Conservation (phyloP, 169 alveolate species). For the Plasmodium yoelii region DNA sequence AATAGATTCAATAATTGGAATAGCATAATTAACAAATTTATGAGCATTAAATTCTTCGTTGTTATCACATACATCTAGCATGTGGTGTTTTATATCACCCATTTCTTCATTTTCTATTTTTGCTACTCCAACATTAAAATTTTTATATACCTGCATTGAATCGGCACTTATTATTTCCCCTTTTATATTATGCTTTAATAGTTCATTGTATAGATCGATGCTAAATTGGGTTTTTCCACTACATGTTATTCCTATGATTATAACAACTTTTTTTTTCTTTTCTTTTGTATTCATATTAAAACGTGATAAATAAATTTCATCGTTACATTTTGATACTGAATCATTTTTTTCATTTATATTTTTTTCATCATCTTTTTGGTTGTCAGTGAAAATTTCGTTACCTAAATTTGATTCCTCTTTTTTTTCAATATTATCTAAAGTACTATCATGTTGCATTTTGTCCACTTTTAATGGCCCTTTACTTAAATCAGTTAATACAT, state of each 20-base stretch:
- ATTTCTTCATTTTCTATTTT: slow-evolving; percentile 79
- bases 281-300: slow-evolving; percentile 2
- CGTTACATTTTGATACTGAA: not conserved
- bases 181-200: slow-evolving; percentile 67
- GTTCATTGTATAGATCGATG: slow-evolving; percentile 78
- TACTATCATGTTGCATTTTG: not conserved
- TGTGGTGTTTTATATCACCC: slow-evolving; percentile 80
- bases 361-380: slow-evolving; percentile 2
- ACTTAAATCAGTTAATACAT: not conserved
- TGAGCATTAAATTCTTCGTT: slow-evolving; percentile 79
- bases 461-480: not conserved
- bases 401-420: slow-evolving; percentile 2
- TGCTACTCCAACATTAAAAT: slow-evolving; percentile 83
- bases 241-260: slow-evolving; percentile 84
- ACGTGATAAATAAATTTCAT: not conserved
- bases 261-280: slow-evolving; percentile 62
- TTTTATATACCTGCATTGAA: slow-evolving; percentile 86
- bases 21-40: slow-evolving; percentile 68
- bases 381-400: not conserved
- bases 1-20: slow-evolving; percentile 50
- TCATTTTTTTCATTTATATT: too few relatives aligned
- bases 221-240: slow-evolving; percentile 84
- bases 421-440: slow-evolving; percentile 4
- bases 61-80: slow-evolving; percentile 77
- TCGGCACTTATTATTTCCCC: slow-evolving; percentile 84